Evolutionary conservation across 2,329 filamentous ascomycete genomes (phyloP), one percentile per base, ranked within the genome.

Genomic region (Magnaporthales sp.): DNA sequence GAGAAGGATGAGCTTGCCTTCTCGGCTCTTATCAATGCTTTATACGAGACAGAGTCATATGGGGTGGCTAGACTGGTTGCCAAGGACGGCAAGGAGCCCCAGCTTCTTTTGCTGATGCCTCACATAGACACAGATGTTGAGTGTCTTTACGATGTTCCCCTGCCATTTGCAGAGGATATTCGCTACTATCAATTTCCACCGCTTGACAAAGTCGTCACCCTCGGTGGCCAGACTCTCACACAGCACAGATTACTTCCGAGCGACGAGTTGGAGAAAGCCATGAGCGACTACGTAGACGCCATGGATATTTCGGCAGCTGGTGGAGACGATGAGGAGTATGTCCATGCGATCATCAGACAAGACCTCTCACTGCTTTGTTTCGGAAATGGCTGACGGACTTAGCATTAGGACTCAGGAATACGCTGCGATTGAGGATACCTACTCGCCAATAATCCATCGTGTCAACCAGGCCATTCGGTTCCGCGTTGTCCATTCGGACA

Each of bases 131-230:
- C 84, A 2, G 89, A 91, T 29, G 87, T 91, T 70, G 93, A 97
- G 75, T 94, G 91, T 71, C 82, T 99, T 1, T 88, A 97, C 69
- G 95, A 99, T 74, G 85, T 96, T 1, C 92, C 95, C 46, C 81
- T 98, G 6, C 95, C 95, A 0, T 99, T 97, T 73, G 89, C 92
- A 2, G 95, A 99, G 79, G 95, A 99, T 74, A 83, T 97, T 63
- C 87, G 95, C 46, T 84, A 84, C n/a, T 98, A 97, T 75, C 90
- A 89, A 67, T 99, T 99, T 71, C 93, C 95, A 6, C 92, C 94
- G 0, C 80, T 99, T 11, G 93, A 97, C 74, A 90, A 87, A 69
- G 90, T 98, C 30, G 80, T 97, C 68, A 97, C 93, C 0, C 84
- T 96, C n/a, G 92, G 89, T 11, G 94, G 94, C 0, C 91, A 91